Conservation (phyloP, 352 stramenopile genomes). For the Pythium oligandrum region DNA sequence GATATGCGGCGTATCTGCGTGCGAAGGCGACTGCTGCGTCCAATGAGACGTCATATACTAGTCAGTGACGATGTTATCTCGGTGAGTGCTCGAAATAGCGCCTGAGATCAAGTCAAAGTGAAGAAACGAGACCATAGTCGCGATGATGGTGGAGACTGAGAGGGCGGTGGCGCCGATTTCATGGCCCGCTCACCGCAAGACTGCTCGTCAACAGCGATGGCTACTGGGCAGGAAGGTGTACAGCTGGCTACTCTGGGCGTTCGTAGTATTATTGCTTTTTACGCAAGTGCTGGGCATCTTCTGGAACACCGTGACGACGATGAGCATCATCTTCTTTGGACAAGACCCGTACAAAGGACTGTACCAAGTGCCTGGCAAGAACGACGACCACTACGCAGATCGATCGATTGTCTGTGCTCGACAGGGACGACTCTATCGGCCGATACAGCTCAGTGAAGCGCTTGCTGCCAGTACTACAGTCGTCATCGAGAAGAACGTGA, state of each 20-base stretch:
- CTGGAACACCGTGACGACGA: conserved; percentile 5
- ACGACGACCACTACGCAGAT: conserved; percentile 44
- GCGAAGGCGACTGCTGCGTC: too few relatives aligned
- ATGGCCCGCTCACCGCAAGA: too few relatives aligned
- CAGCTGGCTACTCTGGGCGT: conserved; percentile 28
- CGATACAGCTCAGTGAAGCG: conserved; percentile 25
- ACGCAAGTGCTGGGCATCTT: conserved; percentile 22
- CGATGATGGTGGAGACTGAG: too few relatives aligned
- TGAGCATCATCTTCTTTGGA: conserved; percentile 6
- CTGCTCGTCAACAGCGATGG: too few relatives aligned
- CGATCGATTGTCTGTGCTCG: conserved; percentile 30
- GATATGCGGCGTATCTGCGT: too few relatives aligned
- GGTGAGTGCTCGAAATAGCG: too few relatives aligned
- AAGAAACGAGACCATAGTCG: too few relatives aligned
- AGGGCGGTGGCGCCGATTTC: too few relatives aligned
- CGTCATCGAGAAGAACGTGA: conserved; percentile 10
- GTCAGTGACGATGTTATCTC: too few relatives aligned
- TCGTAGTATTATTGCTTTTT: conserved; percentile 22
- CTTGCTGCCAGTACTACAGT: neutral
- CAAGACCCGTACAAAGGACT: conserved; percentile 3
- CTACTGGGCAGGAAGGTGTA: conserved; percentile 3
- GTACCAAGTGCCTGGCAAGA: conserved; percentile 23
- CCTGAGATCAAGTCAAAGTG: too few relatives aligned
- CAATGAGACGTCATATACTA: too few relatives aligned
- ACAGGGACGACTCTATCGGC: conserved; percentile 19